Evolutionary conservation across 2,329 filamentous ascomycete genomes (phyloP).

Genomic region (Thelonectria rubi): DNA sequence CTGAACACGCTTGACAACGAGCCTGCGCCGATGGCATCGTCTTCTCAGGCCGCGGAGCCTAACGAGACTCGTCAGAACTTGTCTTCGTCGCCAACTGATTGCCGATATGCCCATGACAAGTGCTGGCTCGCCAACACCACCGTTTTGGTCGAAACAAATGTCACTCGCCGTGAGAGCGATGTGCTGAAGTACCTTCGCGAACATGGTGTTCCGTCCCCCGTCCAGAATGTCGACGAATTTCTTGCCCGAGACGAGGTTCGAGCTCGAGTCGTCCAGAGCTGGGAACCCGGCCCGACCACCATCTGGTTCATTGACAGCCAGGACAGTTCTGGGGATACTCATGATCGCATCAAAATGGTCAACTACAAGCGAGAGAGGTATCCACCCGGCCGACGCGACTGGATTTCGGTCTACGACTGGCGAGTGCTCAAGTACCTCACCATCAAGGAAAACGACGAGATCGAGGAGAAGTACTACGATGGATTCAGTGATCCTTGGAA

Average conservation of each 20-base stretch:
- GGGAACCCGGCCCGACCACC: slow-evolving; percentile 25
- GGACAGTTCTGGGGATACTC: slow-evolving; percentile 43
- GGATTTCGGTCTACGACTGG: slow-evolving; percentile 59
- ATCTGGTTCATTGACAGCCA: slow-evolving; percentile 56
- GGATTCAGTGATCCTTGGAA: slow-evolving; percentile 54
- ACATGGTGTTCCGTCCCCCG: slow-evolving; percentile 53
- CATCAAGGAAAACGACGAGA: slow-evolving; percentile 48
- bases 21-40: neutral
- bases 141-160: slow-evolving; percentile 54
- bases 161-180: slow-evolving; percentile 49
- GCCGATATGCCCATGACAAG: slow-evolving; percentile 44
- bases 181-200: slow-evolving; percentile 51
- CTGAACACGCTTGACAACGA: neutral
- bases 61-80: neutral
- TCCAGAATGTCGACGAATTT: slow-evolving; percentile 51
- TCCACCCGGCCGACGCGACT: slow-evolving; percentile 45
- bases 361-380: slow-evolving; percentile 42
- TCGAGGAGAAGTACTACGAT: slow-evolving; percentile 46
- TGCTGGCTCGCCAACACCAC: slow-evolving; percentile 51
- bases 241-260: slow-evolving; percentile 27
- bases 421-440: slow-evolving; percentile 53
- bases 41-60: neutral
- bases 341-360: slow-evolving; percentile 47
- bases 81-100: slow-evolving; percentile 31
- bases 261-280: neutral